Conservation (phyloP, 805 yeast genomes). For the Pichia thaimueangensis region DNA sequence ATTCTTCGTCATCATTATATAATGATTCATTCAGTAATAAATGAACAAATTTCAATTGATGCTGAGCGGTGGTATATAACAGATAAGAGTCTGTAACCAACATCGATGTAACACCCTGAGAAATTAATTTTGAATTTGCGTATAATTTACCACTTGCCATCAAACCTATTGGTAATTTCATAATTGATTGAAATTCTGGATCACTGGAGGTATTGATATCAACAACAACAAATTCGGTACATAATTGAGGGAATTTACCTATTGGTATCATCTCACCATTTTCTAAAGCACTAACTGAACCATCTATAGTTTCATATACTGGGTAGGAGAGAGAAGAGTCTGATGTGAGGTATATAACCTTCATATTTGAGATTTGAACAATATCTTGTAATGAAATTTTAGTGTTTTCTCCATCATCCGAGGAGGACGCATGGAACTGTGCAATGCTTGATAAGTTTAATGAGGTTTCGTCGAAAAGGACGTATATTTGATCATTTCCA, state of each 20-base stretch:
- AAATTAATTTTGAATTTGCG: constrained; percentile 51
- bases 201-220: constrained; percentile 15
- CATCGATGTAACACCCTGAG: constrained; percentile 77
- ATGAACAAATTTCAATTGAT: constrained; percentile 76
- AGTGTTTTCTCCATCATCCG: too few relatives aligned
- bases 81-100: constrained; percentile 65
- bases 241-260: constrained; percentile 60
- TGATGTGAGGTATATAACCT: constrained; percentile 49
- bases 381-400: constrained; percentile 16
- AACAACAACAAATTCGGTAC: constrained; percentile 50
- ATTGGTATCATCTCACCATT: constrained; percentile 18
- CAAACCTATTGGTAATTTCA: constrained; percentile 52
- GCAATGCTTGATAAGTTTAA: not conserved
- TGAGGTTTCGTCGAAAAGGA: constrained; percentile 46
- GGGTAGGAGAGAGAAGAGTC: constrained; percentile 45
- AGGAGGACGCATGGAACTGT: constrained; percentile 36
- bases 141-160: constrained; percentile 70
- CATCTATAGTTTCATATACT: constrained; percentile 59
- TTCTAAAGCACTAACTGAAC: constrained; percentile 42
- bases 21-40: constrained; percentile 30
- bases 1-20: constrained; percentile 14
- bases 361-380: constrained; percentile 39
- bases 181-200: constrained; percentile 6
- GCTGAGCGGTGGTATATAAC: constrained; percentile 82
- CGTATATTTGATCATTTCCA: constrained; percentile 45